Evolutionary conservation across 257 asterid genomes (phyloP).

Genomic region (Eucommia ulmoides): DNA sequence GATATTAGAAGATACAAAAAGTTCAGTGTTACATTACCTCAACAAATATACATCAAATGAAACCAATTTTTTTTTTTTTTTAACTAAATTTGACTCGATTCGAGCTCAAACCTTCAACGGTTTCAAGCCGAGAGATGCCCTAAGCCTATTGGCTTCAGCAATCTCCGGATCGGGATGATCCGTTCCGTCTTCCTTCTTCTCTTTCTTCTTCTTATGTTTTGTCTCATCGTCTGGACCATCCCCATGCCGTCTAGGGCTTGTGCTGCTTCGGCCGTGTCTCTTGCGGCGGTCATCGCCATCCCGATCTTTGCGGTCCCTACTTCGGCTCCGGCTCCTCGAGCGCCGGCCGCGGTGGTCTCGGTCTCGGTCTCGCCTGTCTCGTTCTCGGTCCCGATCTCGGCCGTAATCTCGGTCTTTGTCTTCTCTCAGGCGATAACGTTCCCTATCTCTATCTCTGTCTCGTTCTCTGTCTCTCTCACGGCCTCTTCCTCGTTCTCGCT

Average conservation of each 20-base stretch:
- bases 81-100: no score
- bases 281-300: slow-evolving; percentile 66
- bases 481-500: slow-evolving; percentile 37
- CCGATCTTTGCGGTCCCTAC: slow-evolving; percentile 60
- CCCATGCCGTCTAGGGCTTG: slow-evolving; percentile 58
- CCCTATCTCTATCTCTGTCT: slow-evolving; percentile 48
- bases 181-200: slow-evolving; percentile 69
- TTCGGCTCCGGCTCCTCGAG: slow-evolving; percentile 83
- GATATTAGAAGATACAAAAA: no score
- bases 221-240: slow-evolving; percentile 34
- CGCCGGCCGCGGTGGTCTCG: slow-evolving; percentile 59
- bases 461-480: slow-evolving; percentile 28
- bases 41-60: no score
- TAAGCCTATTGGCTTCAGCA: slow-evolving; percentile 69
- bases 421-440: slow-evolving; percentile 57
- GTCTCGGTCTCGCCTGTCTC: slow-evolving; percentile 71
- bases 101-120: slow-evolving; percentile 45
- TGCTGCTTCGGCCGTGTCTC: slow-evolving; percentile 45
- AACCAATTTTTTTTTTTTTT: no score
- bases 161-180: slow-evolving; percentile 99
- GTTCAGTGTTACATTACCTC: no score
- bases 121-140: slow-evolving; percentile 80
- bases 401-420: slow-evolving; percentile 77
- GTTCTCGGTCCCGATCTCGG: slow-evolving; percentile 40
- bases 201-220: slow-evolving; percentile 69